phyloP scores from a whole-genome alignment of 1,284 basidiomycete species.

The Fomitopsis betulina region DNA sequence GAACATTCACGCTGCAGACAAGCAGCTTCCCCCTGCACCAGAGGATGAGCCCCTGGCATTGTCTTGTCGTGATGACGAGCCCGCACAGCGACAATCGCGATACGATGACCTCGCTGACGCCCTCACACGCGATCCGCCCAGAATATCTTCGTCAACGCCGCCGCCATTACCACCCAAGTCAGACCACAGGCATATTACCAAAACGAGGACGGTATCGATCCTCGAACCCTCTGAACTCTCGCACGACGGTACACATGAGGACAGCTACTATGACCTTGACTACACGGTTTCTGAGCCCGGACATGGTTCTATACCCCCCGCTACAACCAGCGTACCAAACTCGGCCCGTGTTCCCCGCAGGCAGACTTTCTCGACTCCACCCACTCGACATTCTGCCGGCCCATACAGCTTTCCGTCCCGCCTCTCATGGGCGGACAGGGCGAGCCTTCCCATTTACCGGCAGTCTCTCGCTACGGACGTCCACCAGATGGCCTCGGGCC shows the following conservation, averaged over 20 bases:
- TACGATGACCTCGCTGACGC: constrained; percentile 8
- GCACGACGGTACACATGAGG: constrained; percentile 6
- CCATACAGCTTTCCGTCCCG: constrained; percentile 2
- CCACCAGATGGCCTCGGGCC: neutral
- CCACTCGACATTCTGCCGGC: neutral
- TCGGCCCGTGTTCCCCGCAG: constrained; percentile 13
- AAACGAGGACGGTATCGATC: constrained; percentile 15
- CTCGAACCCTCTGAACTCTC: constrained; percentile 17
- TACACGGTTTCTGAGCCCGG: constrained; percentile 18
- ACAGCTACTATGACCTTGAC: neutral
- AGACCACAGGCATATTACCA: constrained; percentile 6
- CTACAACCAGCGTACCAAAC: constrained; percentile 5
- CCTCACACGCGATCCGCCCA: constrained; percentile 4
- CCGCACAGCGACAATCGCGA: neutral
- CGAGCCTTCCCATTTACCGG: constrained; percentile 5
- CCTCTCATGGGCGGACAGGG: constrained; percentile 8
- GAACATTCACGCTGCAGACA: neutral
- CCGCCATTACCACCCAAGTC: constrained; percentile 16
- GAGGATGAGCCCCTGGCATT: neutral
- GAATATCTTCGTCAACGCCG: constrained; percentile 5
- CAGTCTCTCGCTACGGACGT: constrained; percentile 1
- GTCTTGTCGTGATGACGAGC: neutral
- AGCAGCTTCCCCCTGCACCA: neutral
- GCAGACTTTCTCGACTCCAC: neutral
- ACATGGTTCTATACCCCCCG: constrained; percentile 12